Evolutionary conservation across 2,329 filamentous ascomycete genomes (phyloP), one percentile per base, ranked within the genome.

Genomic region (Colletotrichum tamarilloi): DNA sequence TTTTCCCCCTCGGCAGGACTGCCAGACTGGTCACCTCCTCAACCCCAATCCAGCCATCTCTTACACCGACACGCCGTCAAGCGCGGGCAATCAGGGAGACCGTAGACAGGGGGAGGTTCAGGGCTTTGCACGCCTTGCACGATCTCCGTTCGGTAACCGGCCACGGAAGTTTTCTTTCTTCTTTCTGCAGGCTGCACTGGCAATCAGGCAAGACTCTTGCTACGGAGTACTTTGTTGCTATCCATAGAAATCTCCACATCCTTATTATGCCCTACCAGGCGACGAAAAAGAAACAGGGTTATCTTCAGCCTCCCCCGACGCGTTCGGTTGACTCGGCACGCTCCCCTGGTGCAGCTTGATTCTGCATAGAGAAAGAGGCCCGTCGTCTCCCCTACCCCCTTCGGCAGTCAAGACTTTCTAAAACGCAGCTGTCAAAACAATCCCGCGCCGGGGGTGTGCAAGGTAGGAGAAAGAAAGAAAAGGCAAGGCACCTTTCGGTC

Each of bases 11-110:
- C 14, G 16, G 38, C 38, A 19, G 38, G 38, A 42, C 38, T 42
- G 38, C 38, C 38, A 16, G 32, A 12, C 38, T 42, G 14, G 46
- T 22, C 11, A 19, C 35, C 24, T 67, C 69, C 63, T 42, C 42
- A 11, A 28, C 32, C 35, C 26, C 59, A n/a, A 26, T n/a, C 24
- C 24, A 55, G 38, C 38, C 56, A 22, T 4, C 32, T 56, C 59
- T 69, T 53, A 72, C 57, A 72, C 69, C 30, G n/a, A 68, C 38
- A 66, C 49, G 59, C 42, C 53, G 66, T 30, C 69, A 63, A 59
- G 53, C 53, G 35, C 14, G n/a, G 58, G 28, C 66, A 55, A 56
- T 64, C 66, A 64, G 55, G 66, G 66, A 19, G 62, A 30, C 38
- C 12, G 14, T 16, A 42, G 38, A 42, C 14, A 42, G 14, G 38